These are phyloP conservation scores for Aspergillus ustus DNA, from an alignment of 2,329 filamentous ascomycete genomes.

Conservation along the genomic window DNA sequence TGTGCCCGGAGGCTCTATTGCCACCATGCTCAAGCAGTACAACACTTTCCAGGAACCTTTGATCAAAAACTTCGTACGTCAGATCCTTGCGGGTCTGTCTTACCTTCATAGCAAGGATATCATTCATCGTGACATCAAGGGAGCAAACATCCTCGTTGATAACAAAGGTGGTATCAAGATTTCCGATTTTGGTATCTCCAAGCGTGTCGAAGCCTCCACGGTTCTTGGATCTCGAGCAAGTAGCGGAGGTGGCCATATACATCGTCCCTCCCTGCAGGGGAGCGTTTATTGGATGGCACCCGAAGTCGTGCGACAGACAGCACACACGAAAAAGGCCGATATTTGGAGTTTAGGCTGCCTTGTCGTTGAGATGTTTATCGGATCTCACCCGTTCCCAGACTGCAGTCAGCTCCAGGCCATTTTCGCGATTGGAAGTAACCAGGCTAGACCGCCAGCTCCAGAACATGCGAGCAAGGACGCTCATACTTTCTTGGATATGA, in stretches of 20 bases:
- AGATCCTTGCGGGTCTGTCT: slow-evolving; percentile 89
- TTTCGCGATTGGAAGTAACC: slow-evolving; percentile 93
- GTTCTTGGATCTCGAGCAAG: slow-evolving; percentile 61
- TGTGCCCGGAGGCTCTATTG: slow-evolving; percentile 94
- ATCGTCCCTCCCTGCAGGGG: slow-evolving; percentile 80
- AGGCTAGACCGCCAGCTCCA: slow-evolving; percentile 85
- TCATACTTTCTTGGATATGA: slow-evolving; percentile 79
- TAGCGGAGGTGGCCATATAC: slow-evolving; percentile 47
- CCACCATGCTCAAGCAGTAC: slow-evolving; percentile 98
- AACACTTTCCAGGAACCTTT: slow-evolving; percentile 91
- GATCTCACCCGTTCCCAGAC: slow-evolving; percentile 93
- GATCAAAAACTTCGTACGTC: slow-evolving; percentile 93
- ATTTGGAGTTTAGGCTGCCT: slow-evolving; percentile 98
- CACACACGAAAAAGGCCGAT: slow-evolving; percentile 96
- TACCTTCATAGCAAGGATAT: slow-evolving; percentile 95
- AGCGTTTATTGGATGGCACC: slow-evolving; percentile 99
- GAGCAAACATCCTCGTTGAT: slow-evolving; percentile 96
- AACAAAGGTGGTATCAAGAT: slow-evolving; percentile 99
- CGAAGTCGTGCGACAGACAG: slow-evolving; percentile 96
- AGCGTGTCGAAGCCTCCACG: slow-evolving; percentile 92
- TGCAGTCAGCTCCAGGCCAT: slow-evolving; percentile 97
- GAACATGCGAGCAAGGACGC: slow-evolving; percentile 85
- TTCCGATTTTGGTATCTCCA: slow-evolving; percentile 97
- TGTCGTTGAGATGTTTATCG: slow-evolving; percentile 99
- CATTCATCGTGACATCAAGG: slow-evolving; percentile 98